Conservation (phyloP, 1,139 yeast species). For the Sugiyamaella novakii region DNA sequence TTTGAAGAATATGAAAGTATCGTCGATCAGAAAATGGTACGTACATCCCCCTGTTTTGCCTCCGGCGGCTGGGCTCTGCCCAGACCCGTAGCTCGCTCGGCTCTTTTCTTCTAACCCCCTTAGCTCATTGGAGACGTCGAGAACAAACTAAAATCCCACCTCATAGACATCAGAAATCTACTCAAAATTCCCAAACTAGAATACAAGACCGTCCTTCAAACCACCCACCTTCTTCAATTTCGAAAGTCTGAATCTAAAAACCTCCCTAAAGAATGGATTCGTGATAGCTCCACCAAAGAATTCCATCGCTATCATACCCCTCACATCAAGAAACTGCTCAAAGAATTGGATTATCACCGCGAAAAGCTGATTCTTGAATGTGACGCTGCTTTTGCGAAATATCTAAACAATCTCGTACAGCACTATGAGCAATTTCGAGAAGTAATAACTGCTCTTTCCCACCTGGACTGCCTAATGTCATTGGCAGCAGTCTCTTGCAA, state of each 20-base stretch:
- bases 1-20: constrained; percentile 49
- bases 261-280: constrained; percentile 74
- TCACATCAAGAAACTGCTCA: constrained; percentile 52
- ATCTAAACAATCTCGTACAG: constrained; percentile 49
- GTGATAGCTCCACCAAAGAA: constrained; percentile 69
- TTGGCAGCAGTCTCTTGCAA: constrained; percentile 62
- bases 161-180: constrained; percentile 48
- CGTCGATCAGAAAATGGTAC: constrained; percentile 34
- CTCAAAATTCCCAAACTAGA: constrained; percentile 62
- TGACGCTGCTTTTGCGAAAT: constrained; percentile 57
- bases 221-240: constrained; percentile 65
- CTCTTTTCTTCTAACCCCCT: not conserved
- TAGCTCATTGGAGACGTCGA: constrained; percentile 39
- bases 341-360: constrained; percentile 59
- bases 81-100: not conserved
- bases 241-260: constrained; percentile 57
- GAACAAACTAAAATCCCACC: constrained; percentile 52
- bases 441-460: constrained; percentile 57
- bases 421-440: constrained; percentile 55
- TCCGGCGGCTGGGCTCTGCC: not conserved
- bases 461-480: constrained; percentile 74
- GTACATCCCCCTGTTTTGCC: not conserved
- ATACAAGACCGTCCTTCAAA: constrained; percentile 61
- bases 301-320: constrained; percentile 78
- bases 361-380: constrained; percentile 60